A percentile compares a stretch with the other conserved stretches of the same genome.
These are phyloP conservation scores for Syzygium aromaticum DNA, from an alignment of 345 rosid genomes.

Conservation along the genomic window DNA sequence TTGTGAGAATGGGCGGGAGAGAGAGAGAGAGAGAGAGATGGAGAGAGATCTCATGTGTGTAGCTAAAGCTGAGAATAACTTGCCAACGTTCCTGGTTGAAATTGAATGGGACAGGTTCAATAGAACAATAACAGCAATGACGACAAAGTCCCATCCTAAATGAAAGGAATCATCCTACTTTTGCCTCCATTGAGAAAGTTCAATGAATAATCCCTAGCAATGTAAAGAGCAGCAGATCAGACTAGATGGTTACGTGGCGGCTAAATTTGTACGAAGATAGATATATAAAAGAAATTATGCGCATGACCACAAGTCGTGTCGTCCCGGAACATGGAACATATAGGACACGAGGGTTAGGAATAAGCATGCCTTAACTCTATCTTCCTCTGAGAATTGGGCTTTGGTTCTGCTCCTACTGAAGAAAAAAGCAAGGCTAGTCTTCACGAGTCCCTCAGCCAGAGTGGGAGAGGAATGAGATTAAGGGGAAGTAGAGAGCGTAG, in stretches of 20 bases:
- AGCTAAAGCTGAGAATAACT: not conserved
- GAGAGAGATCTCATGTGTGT: conserved; percentile 6
- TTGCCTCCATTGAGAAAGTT: not conserved
- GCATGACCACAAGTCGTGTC: not conserved
- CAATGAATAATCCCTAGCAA: not conserved
- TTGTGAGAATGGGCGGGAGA: conserved; percentile 23
- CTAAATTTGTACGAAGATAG: not conserved
- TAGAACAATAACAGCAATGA: not conserved
- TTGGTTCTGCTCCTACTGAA: not conserved
- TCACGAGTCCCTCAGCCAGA: not conserved
- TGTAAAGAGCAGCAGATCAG: not conserved
- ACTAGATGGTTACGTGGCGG: not conserved
- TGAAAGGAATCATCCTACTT: not conserved
- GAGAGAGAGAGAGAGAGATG: conserved; percentile 7
- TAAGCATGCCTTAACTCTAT: not conserved
- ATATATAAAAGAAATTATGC: not conserved
- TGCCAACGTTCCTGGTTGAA: not conserved
- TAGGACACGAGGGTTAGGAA: not conserved
- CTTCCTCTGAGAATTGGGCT: not conserved
- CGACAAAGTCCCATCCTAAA: not conserved
- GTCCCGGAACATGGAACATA: not conserved
- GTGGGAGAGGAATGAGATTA: not conserved
- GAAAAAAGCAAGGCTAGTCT: not conserved
- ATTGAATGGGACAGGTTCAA: not conserved
- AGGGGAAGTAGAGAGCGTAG: conserved; percentile 3